phyloP scores from a whole-genome alignment of 2,329 filamentous ascomycete species.

The Fusarium annulatum region DNA sequence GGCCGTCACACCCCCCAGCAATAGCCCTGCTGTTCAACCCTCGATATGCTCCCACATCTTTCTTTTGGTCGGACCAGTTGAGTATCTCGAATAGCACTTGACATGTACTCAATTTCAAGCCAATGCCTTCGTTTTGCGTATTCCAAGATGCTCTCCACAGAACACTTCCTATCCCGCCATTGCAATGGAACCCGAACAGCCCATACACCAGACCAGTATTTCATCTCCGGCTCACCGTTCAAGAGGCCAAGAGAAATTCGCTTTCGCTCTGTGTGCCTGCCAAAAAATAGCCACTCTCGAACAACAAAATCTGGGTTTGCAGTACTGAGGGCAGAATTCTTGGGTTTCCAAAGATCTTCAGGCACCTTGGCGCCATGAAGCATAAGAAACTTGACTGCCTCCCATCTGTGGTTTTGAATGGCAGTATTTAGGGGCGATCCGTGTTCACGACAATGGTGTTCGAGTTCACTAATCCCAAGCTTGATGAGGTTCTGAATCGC shows the following conservation, averaged over 20 bases:
- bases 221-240: neutral
- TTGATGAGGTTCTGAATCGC: neutral
- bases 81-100: neutral
- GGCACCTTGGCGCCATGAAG: neutral
- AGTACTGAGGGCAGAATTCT: fast-evolving
- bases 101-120: neutral
- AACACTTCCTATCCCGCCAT: neutral
- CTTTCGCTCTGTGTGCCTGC: neutral
- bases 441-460: neutral
- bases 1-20: no score
- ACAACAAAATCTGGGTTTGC: neutral
- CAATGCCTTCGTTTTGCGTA: neutral
- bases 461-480: neutral
- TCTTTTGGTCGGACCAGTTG: neutral
- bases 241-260: neutral
- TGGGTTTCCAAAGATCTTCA: neutral
- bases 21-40: no score
- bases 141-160: neutral
- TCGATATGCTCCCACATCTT: neutral
- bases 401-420: neutral
- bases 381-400: neutral
- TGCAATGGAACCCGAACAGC: neutral
- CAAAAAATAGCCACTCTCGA: neutral
- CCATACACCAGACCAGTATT: neutral
- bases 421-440: neutral